These are phyloP conservation scores for Boechera retrofracta DNA, from an alignment of 345 rosid species.

Conservation along the genomic window DNA sequence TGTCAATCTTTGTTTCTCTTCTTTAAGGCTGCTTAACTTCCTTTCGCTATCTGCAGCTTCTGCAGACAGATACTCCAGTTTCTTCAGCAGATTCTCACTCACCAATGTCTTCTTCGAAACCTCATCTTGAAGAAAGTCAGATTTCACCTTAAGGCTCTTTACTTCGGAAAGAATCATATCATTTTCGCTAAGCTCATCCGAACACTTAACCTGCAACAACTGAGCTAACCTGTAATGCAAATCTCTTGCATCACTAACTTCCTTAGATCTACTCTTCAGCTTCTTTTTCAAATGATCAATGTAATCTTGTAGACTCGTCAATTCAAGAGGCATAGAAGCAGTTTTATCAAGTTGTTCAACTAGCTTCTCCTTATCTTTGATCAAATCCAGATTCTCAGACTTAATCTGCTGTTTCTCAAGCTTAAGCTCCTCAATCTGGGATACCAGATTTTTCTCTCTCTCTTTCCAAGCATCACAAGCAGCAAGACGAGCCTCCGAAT, in stretches of 20 bases:
- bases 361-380: conserved; percentile 52
- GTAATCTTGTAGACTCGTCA: conserved; percentile 42
- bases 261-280: conserved; percentile 50
- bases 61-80: conserved; percentile 42
- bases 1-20: conserved; percentile 51
- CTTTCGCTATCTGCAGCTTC: conserved; percentile 43
- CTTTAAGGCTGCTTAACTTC: conserved; percentile 42
- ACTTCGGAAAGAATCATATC: conserved; percentile 52
- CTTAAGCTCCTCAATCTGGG: conserved; percentile 58
- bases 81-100: conserved; percentile 46
- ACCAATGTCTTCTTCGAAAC: conserved; percentile 49
- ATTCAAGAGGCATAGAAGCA: conserved; percentile 34
- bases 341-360: conserved; percentile 42
- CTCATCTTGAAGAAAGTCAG: conserved; percentile 52
- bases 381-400: conserved; percentile 53
- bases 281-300: conserved; percentile 49
- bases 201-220: conserved; percentile 53
- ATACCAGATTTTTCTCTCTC: conserved; percentile 54
- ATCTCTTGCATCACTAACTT: conserved; percentile 55
- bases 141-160: conserved; percentile 48
- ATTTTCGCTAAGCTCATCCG: conserved; percentile 41
- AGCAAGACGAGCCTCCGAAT: conserved; percentile 56
- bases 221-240: conserved; percentile 50
- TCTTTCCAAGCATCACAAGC: conserved; percentile 65
- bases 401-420: conserved; percentile 51